Base-by-base conservation (phyloP, 2,329 filamentous ascomycete genomes). In the Pseudocercospora crystallina region DNA sequence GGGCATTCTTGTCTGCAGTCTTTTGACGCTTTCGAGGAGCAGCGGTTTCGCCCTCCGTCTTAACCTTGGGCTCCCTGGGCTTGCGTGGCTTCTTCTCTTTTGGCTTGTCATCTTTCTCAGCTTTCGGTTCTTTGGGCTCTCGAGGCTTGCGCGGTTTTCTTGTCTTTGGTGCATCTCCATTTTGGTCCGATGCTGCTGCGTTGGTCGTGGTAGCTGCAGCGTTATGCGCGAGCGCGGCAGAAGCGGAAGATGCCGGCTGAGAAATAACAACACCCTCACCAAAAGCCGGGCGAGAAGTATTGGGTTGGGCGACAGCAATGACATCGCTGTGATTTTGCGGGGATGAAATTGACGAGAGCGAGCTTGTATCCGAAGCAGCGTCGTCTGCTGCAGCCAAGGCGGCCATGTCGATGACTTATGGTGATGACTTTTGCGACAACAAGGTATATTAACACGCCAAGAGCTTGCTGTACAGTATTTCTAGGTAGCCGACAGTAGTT, bases 21-120 rank as follows among this genome's bases (percentile, higher is more conserved):
- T 70, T 70, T 63, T 74, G 67, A 61, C 74, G 74, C 69, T 76
- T 83, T 60, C 80, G 78, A 39, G 67, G 64, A 32, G 65, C 66
- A 73, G 56, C 59, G 30, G 53, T 43, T 11, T 40, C 51, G 30
- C 49, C 53, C 40, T 60, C 61, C 12, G 57, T 58, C 58, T 65
- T 65, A 49, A 80, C 64, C 78, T 86, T 62, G 42, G 72, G 69
- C 48, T 73, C 71, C 26, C 67, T 65, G 13, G 72, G 66, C 61
- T 75, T 77, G 50, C 76, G 69, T 33, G 73, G 62, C 60, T 74
- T 76, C 57, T 72, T 69, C 47, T 67, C 65, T 56, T 71, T 71
- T 3, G 70, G 64, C 54, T 74, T 74, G 44, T 73, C 74, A 33
- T 60, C 44, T 61, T 67, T 55, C 47, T 67, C 56, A 53, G 32